Conservation (phyloP, 306 rosid species). For the Oemleria cerasiformis region DNA sequence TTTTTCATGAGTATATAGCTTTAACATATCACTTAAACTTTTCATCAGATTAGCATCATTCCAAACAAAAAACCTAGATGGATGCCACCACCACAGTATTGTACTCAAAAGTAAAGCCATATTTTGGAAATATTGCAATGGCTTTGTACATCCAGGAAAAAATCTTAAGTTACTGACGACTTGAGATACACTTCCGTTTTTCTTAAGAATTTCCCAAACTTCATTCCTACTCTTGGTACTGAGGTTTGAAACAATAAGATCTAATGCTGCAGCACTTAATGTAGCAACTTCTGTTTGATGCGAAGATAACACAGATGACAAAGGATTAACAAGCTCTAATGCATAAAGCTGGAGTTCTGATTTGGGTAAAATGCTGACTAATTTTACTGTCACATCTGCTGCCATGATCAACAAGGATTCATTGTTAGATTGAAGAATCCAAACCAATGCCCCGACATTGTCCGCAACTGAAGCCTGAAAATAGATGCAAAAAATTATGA, state of each 20-base stretch:
- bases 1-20: slow-evolving; percentile 36
- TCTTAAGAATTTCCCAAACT: slow-evolving; percentile 56
- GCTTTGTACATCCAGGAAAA: slow-evolving; percentile 33
- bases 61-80: slow-evolving; percentile 65
- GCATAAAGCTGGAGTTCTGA: slow-evolving; percentile 40
- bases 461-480: slow-evolving; percentile 65
- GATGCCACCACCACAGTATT: slow-evolving; percentile 64
- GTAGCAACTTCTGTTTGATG: slow-evolving; percentile 50
- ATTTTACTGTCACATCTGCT: slow-evolving; percentile 52
- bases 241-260: slow-evolving; percentile 51
- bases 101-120: slow-evolving; percentile 72
- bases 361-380: slow-evolving; percentile 52
- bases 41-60: slow-evolving; percentile 51
- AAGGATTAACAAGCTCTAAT: slow-evolving; percentile 62
- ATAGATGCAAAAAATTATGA: slow-evolving; percentile 19
- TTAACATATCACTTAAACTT: slow-evolving; percentile 40
- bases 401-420: slow-evolving; percentile 46
- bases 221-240: slow-evolving; percentile 48
- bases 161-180: slow-evolving; percentile 40
- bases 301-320: slow-evolving; percentile 55
- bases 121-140: slow-evolving; percentile 50
- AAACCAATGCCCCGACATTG: slow-evolving; percentile 59
- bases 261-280: slow-evolving; percentile 61
- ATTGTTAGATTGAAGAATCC: slow-evolving; percentile 66
- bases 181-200: slow-evolving; percentile 38